A percentile compares a stretch with the other conserved stretches of the same genome.
phyloP scores from a whole-genome alignment of 1,139 yeast genomes.

The Pneumocystis carinii region DNA sequence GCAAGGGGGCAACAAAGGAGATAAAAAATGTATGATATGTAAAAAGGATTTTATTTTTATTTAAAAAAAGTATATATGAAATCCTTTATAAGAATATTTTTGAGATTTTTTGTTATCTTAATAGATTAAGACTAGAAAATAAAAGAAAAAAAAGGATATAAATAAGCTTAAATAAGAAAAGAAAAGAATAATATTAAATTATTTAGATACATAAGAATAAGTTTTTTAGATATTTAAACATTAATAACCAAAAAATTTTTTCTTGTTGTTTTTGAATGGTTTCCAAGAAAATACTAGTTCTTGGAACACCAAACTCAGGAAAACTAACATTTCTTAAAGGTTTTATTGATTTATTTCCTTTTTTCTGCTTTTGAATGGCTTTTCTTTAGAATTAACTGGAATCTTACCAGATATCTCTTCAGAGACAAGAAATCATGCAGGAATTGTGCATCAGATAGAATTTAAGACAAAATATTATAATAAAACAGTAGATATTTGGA shows the following conservation, averaged over 20 bases:
- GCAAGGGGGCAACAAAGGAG: conserved; percentile 10
- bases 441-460: conserved; percentile 7
- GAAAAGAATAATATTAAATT: too few species aligned
- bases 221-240: neutral
- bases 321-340: conserved; percentile 25
- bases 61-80: conserved; percentile 1
- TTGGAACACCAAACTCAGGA: conserved; percentile 27
- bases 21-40: neutral
- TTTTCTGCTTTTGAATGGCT: neutral
- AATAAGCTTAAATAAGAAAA: too few species aligned
- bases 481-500: conserved; percentile 9
- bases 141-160: too few species aligned
- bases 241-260: neutral
- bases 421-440: conserved; percentile 6
- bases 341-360: neutral
- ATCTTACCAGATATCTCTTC: neutral
- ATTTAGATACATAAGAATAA: neutral
- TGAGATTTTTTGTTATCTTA: too few species aligned
- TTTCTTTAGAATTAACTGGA: neutral
- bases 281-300: conserved; percentile 26
- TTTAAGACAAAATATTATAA: conserved; percentile 9
- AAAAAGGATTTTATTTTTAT: conserved; percentile 4
- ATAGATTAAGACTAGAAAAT: too few species aligned
- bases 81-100: too few species aligned
- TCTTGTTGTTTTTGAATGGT: neutral